These are phyloP conservation scores for Chlorella sp. DNA, from an alignment of 139 green algal genomes.

Conservation along the genomic window DNA sequence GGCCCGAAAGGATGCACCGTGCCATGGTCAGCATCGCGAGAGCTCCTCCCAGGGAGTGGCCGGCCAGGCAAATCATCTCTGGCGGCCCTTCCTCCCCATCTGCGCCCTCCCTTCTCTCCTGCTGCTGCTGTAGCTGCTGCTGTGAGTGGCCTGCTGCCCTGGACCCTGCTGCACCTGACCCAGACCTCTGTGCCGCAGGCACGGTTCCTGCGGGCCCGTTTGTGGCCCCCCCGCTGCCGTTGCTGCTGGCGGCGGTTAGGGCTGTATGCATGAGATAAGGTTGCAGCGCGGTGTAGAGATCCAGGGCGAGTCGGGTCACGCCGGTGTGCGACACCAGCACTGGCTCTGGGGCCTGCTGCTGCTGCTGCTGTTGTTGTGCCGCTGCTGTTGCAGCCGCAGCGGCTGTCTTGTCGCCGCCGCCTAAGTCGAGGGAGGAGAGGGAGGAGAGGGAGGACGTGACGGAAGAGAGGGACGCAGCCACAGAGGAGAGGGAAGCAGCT, in stretches of 20 bases:
- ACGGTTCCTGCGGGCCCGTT: too few species aligned
- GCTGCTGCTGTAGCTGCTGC: not conserved
- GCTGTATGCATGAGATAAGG: constrained; percentile 10
- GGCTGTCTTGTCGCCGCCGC: too few species aligned
- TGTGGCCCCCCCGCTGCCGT: not conserved
- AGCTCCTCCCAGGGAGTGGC: constrained; percentile 48
- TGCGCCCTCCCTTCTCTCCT: not conserved
- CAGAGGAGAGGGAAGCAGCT: too few species aligned
- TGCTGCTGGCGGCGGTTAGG: not conserved
- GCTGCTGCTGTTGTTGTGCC: too few species aligned
- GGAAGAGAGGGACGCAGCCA: too few species aligned
- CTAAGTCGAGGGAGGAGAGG: too few species aligned
- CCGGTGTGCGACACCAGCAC: constrained; percentile 46
- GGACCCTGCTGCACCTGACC: not conserved
- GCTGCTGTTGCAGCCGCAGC: too few species aligned
- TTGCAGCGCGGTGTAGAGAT: constrained; percentile 24
- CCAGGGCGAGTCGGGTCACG: constrained; percentile 17
- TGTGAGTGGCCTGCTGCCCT: not conserved
- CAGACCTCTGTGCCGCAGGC: not conserved
- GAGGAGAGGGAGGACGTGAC: too few species aligned
- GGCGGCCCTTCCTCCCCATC: not conserved
- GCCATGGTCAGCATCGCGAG: constrained; percentile 36
- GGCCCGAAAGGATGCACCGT: not conserved
- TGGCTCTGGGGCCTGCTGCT: too few species aligned
- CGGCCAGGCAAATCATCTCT: constrained; percentile 19